Evolutionary conservation across 345 rosid genomes (phyloP), one percentile per base, ranked within the genome.

Genomic region (Anacardium occidentale): DNA sequence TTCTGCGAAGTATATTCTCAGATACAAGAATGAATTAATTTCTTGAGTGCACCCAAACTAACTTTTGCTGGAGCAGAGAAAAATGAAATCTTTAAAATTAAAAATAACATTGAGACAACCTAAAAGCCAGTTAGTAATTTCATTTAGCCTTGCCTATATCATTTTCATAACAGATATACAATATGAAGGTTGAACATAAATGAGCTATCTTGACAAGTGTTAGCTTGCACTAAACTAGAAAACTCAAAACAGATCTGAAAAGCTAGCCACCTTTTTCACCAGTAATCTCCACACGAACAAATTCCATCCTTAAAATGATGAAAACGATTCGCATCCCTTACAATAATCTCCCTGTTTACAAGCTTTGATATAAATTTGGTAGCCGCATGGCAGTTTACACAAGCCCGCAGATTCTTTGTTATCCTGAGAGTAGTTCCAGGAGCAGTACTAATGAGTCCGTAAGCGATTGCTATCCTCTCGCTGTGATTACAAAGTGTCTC

Each of bases 401-500:
- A 85, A 58, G 87, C 91, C 70, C 91, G 78, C 18, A 91, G 81
- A 73, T 91, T 91, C 79, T 89, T 89, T 48, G 81, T 78, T 44
- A 89, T 87, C 74, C 86, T 70, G 60, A 89, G 83, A 45, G 82
- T 80, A 32, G 86, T 77, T 84, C 90, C 91, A 37, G 80, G 81
- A 7, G 77, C 77, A 29, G 87, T 91, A 77, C 90, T 79, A 13
- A 89, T 79, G 56, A 89, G 81, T 65, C 91, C 91, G 75, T 82
- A 88, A 17, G 91, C 96, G 74, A 89, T 82, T 0, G 93, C 90
- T 26, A 87, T 74, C 78, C 89, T 83, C 69, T 91, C 96, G 62
- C 96, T 86, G 71, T 89, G 93, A 79, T 73, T 85, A 71, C 93
- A 89, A 25, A 89, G 82, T 26, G 81, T 80, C 80, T 89, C 90